These are phyloP conservation scores for Margaritispora aquatica DNA, from an alignment of 495 filamentous ascomycete genomes.

Conservation along the genomic window DNA sequence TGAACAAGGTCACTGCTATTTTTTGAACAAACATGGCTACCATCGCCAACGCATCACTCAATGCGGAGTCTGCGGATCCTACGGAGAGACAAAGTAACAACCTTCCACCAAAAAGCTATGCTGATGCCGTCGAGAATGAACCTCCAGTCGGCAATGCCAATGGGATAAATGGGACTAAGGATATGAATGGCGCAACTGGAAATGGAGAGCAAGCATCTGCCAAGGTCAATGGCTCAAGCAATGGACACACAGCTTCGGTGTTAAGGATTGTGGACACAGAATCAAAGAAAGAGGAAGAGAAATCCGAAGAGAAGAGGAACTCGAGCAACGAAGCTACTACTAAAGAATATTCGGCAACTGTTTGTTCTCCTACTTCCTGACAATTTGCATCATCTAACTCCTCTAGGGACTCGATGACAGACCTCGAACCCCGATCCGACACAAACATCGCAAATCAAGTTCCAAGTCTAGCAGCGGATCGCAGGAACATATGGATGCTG, in stretches of 20 bases:
- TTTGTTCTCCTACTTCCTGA: neutral
- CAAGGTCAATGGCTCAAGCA: neutral
- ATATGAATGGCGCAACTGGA: neutral
- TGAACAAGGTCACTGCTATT: no score
- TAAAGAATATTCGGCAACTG: constrained; percentile 10
- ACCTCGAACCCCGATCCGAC: constrained; percentile 13
- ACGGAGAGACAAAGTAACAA: constrained; percentile 14
- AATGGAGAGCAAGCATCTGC: neutral
- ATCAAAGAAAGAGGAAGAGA: neutral
- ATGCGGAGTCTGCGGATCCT: constrained; percentile 11
- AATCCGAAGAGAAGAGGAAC: neutral
- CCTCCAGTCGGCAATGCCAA: constrained; percentile 1
- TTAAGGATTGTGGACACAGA: constrained; percentile 19
- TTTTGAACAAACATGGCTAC: no score
- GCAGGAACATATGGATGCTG: constrained; percentile 9
- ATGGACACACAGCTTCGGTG: constrained; percentile 10
- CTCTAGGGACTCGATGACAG: constrained; percentile 22
- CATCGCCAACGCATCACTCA: constrained; percentile 1
- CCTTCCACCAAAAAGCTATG: constrained; percentile 21
- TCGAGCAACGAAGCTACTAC: constrained; percentile 8
- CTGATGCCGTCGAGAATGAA: constrained; percentile 19
- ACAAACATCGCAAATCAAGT: constrained; percentile 18
- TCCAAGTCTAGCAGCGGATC: constrained; percentile 18
- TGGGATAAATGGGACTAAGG: neutral
- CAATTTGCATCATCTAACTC: neutral